phyloP scores from a whole-genome alignment of 257 asterid species.

The Jasminum sambac region DNA sequence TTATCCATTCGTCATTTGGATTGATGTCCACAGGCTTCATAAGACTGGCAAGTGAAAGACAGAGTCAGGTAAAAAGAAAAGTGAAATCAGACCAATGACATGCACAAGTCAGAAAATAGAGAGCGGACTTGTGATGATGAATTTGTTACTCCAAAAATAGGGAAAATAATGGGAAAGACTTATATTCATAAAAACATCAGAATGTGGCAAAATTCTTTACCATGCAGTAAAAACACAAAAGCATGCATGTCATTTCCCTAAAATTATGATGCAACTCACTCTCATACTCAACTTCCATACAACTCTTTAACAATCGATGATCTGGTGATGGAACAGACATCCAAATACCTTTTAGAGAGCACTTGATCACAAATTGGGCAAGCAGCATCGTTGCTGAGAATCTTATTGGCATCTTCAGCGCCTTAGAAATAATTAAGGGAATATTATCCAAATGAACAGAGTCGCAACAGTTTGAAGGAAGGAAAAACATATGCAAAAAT shows the following conservation, averaged over 20 bases:
- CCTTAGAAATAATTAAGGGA: constrained; percentile 67
- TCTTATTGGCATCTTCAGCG: constrained; percentile 85
- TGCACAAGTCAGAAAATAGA: constrained; percentile 12
- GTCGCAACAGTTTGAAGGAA: constrained; percentile 13
- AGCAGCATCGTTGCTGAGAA: constrained; percentile 82
- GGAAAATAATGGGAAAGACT: background rate
- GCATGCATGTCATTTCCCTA: background rate
- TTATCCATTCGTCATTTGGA: constrained; percentile 90
- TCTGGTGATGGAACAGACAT: constrained; percentile 15
- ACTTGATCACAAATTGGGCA: constrained; percentile 98
- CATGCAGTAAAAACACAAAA: background rate
- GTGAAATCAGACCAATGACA: constrained; percentile 18
- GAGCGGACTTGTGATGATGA: background rate
- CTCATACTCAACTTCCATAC: background rate
- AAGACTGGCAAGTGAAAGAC: constrained; percentile 56
- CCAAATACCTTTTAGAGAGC: constrained; percentile 83
- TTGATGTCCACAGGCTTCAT: constrained; percentile 88
- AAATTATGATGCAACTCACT: background rate
- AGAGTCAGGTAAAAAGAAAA: constrained; percentile 26
- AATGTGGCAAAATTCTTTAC: background rate
- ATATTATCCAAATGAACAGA: constrained; percentile 25
- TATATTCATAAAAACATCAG: background rate
- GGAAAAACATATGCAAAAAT: background rate
- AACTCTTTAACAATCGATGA: constrained; percentile 5
- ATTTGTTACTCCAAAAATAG: background rate